Evolutionary conservation across 106 monocot species (phyloP).

Genomic region (Dendrobium nobile): DNA sequence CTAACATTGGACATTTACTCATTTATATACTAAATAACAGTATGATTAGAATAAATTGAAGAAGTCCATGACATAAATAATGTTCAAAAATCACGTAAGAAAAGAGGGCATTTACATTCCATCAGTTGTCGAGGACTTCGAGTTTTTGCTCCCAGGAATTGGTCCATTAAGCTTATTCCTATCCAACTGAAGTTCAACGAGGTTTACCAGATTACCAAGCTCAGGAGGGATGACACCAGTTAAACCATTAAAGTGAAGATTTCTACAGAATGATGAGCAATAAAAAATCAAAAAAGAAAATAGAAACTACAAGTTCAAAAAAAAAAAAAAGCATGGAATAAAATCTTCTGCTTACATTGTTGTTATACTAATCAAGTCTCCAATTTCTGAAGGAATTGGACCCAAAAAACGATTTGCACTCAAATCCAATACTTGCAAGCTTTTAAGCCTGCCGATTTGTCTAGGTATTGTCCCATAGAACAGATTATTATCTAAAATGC

Average conservation of each 20-base stretch:
- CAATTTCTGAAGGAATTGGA: constrained; percentile 50
- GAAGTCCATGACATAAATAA: neutral
- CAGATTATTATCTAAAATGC: constrained; percentile 48
- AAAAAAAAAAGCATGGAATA: neutral
- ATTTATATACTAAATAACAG: too few relatives aligned
- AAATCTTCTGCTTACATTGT: constrained; percentile 46
- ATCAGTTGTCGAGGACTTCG: constrained; percentile 4
- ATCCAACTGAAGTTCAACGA: constrained; percentile 59
- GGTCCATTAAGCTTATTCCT: constrained; percentile 64
- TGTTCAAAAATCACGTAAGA: neutral
- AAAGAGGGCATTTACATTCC: constrained; percentile 21
- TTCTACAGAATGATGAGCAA: constrained; percentile 10
- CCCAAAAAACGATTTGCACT: constrained; percentile 43
- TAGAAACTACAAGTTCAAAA: neutral
- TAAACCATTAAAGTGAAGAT: constrained; percentile 60
- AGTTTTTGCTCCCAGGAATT: constrained; percentile 53
- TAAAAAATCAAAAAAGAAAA: neutral
- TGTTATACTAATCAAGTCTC: constrained; percentile 34
- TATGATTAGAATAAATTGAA: too few relatives aligned
- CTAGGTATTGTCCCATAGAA: constrained; percentile 65
- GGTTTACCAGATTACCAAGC: constrained; percentile 51
- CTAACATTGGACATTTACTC: too few relatives aligned
- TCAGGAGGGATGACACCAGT: constrained; percentile 61
- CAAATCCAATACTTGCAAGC: constrained; percentile 37
- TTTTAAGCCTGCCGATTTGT: constrained; percentile 59